Evolutionary conservation across 2,329 filamentous ascomycete genomes (phyloP).

Genomic region (Arthrobotrys sphaeroides): DNA sequence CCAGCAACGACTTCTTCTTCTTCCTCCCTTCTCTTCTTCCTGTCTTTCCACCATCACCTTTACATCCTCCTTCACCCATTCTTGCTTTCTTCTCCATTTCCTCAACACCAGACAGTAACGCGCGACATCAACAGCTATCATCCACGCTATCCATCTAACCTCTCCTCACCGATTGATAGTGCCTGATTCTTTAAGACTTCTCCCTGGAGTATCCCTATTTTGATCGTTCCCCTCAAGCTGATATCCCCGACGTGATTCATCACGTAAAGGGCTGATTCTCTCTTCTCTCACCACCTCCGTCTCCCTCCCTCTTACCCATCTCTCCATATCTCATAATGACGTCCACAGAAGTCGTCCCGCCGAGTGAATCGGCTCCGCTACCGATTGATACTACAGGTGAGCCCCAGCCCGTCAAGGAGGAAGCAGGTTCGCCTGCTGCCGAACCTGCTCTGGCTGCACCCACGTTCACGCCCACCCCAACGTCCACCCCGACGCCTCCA

Average conservation of each 20-base stretch:
- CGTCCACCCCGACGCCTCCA: conserved; percentile 4
- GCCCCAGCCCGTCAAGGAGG: conserved; percentile 2
- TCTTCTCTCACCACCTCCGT: neutral
- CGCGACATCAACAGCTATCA: neutral
- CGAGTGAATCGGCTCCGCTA: conserved; percentile 23
- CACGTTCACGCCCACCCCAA: neutral
- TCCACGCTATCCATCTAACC: neutral
- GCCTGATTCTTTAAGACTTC: neutral
- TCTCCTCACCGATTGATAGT: neutral
- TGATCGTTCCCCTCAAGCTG: neutral
- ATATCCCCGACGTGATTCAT: neutral
- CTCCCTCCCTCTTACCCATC: neutral
- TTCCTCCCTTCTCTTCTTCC: neutral
- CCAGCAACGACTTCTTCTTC: conserved; percentile 8
- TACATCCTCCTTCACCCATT: neutral
- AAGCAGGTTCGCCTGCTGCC: neutral
- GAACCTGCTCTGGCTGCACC: too few relatives aligned
- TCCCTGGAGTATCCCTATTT: neutral
- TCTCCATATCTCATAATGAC: conserved; percentile 24
- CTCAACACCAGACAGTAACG: neutral
- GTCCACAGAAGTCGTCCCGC: conserved; percentile 36
- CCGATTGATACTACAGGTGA: neutral
- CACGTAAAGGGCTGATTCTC: neutral
- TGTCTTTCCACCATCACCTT: neutral
- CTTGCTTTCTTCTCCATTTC: neutral